phyloP scores from a whole-genome alignment of 78 protist species.

The Isochrysis galbana region DNA sequence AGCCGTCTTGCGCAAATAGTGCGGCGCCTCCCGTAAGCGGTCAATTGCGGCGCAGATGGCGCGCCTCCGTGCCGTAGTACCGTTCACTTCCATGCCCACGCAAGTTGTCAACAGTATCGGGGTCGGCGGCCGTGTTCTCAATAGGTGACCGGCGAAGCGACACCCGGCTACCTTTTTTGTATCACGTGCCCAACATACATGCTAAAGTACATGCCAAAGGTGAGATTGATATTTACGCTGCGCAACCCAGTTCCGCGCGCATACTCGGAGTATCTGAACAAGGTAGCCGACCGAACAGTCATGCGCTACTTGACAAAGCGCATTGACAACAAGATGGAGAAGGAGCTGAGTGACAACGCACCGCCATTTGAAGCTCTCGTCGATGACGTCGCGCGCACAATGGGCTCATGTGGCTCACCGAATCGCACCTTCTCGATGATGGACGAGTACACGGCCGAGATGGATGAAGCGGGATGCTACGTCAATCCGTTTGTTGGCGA shows the following conservation, averaged over 20 bases:
- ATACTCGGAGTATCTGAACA: constrained; percentile 3
- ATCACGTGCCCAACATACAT: not conserved
- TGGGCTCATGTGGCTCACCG: not conserved
- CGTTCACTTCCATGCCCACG: too few species aligned
- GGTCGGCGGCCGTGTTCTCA: too few species aligned
- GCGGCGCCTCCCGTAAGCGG: too few species aligned
- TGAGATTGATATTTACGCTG: not conserved
- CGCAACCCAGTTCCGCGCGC: constrained; percentile 10
- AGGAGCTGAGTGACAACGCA: not conserved
- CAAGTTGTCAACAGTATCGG: too few species aligned
- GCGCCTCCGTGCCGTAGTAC: too few species aligned
- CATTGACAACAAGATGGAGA: constrained; percentile 20
- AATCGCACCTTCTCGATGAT: not conserved
- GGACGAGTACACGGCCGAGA: constrained; percentile 8
- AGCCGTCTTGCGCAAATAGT: too few species aligned
- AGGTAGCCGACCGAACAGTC: not conserved
- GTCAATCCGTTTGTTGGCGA: constrained; percentile 12
- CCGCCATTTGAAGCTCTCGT: not conserved
- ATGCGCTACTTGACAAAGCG: constrained; percentile 1
- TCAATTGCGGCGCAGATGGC: too few species aligned
- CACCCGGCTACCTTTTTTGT: constrained; percentile 5
- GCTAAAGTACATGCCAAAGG: not conserved
- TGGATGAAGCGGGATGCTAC: not conserved
- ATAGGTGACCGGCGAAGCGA: constrained; percentile 29
- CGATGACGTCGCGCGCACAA: not conserved